A percentile compares a stretch with the other conserved stretches of the same genome.
Conservation (phyloP, 1,139 yeast species). For the Saccharomyces hybrid region DNA sequence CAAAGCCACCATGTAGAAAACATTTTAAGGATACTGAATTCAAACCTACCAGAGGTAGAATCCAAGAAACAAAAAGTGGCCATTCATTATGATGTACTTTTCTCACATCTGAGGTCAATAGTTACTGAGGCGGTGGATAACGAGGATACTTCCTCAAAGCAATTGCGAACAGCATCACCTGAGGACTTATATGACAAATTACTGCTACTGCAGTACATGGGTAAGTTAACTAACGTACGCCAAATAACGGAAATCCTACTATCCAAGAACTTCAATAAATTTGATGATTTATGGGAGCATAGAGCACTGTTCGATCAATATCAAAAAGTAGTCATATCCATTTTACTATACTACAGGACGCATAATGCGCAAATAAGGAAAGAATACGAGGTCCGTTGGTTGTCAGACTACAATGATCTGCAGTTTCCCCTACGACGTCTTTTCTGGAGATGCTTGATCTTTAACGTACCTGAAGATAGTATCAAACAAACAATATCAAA, state of each 20-base stretch:
- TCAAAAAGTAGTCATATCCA: conserved; percentile 16
- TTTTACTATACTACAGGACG: conserved; percentile 22
- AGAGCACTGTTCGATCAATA: conserved; percentile 13
- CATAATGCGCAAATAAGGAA: conserved; percentile 10
- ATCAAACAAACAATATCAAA: neutral
- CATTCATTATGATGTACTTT: conserved; percentile 25
- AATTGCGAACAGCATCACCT: neutral
- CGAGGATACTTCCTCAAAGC: neutral
- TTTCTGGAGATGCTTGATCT: conserved; percentile 20
- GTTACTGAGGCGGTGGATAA: conserved; percentile 16
- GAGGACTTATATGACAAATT: conserved; percentile 17
- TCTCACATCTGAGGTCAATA: conserved; percentile 21
- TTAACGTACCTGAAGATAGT: neutral
- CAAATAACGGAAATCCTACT: conserved; percentile 15
- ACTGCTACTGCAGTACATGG: conserved; percentile 17
- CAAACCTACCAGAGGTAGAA: conserved; percentile 24
- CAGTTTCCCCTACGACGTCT: conserved; percentile 22
- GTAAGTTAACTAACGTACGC: conserved; percentile 8
- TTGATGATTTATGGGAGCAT: conserved; percentile 15
- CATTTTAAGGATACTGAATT: conserved; percentile 23
- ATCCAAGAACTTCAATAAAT: conserved; percentile 14
- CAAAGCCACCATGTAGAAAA: conserved; percentile 16
- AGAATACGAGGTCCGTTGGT: conserved; percentile 16
- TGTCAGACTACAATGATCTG: conserved; percentile 14
- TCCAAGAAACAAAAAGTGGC: conserved; percentile 18